These are phyloP conservation scores for Solanum sitiens DNA, from an alignment of 257 asterid genomes.

Conservation along the genomic window DNA sequence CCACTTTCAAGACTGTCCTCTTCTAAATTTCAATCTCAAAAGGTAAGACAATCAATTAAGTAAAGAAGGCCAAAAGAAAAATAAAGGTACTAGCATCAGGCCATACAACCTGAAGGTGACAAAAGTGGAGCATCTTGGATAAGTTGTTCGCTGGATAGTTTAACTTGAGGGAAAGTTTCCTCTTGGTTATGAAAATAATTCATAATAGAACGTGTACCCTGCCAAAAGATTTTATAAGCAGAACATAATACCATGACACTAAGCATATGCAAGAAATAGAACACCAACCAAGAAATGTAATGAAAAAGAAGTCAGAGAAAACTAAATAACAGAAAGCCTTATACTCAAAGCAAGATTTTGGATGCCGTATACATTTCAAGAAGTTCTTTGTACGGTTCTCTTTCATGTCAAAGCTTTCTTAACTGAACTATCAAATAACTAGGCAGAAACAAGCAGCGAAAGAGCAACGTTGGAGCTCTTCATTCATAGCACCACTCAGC, in stretches of 20 bases:
- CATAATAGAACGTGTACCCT: conserved; percentile 85
- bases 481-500: neutral
- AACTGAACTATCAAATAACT: neutral
- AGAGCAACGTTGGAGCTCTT: neutral
- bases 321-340: neutral
- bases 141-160: conserved; percentile 23
- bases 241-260: neutral
- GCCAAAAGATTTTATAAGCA: conserved; percentile 21
- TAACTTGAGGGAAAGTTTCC: conserved; percentile 15
- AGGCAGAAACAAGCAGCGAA: neutral
- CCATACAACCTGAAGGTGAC: conserved; percentile 42
- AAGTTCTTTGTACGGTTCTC: neutral
- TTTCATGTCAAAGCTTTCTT: neutral
- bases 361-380: neutral
- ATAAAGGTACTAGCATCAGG: conserved; percentile 11
- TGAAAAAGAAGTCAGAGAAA: neutral
- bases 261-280: neutral
- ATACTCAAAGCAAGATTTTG: neutral
- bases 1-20: conserved; percentile 20
- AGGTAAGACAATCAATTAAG: conserved; percentile 6
- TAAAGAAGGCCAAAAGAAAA: neutral
- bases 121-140: conserved; percentile 26
- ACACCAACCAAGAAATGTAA: neutral
- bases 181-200: conserved; percentile 55
- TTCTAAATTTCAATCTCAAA: neutral